A percentile compares a stretch with the other conserved stretches of the same genome.
Evolutionary conservation across 306 rosid genomes (phyloP).

Genomic region (Prunus persica): DNA sequence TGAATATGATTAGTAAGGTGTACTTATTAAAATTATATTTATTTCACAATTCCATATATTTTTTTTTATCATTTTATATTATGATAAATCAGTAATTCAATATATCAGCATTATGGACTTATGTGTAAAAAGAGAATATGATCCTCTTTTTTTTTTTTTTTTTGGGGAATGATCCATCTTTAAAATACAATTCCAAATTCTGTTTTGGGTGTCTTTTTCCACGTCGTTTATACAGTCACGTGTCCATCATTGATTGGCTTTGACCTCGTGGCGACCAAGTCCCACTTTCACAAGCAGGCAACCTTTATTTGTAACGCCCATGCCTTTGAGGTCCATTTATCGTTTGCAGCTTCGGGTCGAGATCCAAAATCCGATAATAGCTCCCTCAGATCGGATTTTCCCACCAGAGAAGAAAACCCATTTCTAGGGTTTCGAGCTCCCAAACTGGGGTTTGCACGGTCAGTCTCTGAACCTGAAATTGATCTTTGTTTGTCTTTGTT

Average conservation of each 20-base stretch:
- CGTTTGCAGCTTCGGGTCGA: not conserved
- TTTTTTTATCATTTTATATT: no score
- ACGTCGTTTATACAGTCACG: conserved; percentile 3
- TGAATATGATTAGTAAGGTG: no score
- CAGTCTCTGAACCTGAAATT: not conserved
- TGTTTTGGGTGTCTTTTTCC: not conserved
- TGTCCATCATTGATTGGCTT: not conserved
- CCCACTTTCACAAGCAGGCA: not conserved
- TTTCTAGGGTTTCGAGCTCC: conserved; percentile 17
- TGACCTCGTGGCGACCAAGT: conserved; percentile 15
- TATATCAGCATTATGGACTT: no score
- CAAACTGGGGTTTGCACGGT: not conserved
- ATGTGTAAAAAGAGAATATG: no score
- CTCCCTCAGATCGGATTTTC: conserved; percentile 3
- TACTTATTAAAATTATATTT: no score
- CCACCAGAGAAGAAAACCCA: not conserved
- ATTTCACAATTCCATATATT: no score
- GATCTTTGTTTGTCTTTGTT: not conserved
- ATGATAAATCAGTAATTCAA: no score
- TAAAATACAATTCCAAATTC: not conserved
- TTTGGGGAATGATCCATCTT: no score
- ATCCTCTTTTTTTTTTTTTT: not conserved
- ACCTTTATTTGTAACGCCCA: conserved; percentile 7
- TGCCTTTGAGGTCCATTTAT: not conserved
- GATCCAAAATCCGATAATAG: not conserved